Percentiles rank a stretch among this genome's conserved stretches.
Evolutionary conservation across 2,329 filamentous ascomycete genomes (phyloP).

Genomic region (Blastomyces silverae): DNA sequence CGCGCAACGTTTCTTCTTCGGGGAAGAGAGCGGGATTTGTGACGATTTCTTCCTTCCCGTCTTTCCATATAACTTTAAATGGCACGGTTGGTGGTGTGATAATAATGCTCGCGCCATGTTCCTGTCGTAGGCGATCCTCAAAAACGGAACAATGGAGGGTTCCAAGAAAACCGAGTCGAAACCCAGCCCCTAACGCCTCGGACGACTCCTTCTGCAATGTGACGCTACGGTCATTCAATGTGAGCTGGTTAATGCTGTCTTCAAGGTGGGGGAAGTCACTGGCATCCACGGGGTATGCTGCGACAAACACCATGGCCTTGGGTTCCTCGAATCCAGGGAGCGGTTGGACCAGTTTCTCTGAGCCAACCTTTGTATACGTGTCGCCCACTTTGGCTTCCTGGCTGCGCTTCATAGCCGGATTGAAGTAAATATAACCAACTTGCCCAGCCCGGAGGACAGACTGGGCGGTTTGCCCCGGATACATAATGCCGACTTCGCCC

Average conservation of each 20-base stretch:
- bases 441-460: conserved; percentile 77
- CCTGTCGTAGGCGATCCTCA: conserved; percentile 86
- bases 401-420: conserved; percentile 95
- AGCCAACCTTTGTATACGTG: conserved; percentile 79
- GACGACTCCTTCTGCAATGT: conserved; percentile 91
- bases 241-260: conserved; percentile 88
- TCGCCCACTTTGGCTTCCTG: conserved; percentile 95
- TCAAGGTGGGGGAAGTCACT: conserved; percentile 78
- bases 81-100: conserved; percentile 95
- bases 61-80: conserved; percentile 72
- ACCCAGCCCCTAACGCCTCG: conserved; percentile 86
- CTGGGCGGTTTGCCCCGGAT: conserved; percentile 79
- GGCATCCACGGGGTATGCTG: conserved; percentile 90
- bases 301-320: conserved; percentile 98
- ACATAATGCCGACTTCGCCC: conserved; percentile 94
- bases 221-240: conserved; percentile 91
- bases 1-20: conserved; percentile 55
- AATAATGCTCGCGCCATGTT: conserved; percentile 91
- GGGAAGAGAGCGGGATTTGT: conserved; percentile 86
- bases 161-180: conserved; percentile 90
- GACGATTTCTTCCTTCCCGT: conserved; percentile 71
- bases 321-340: conserved; percentile 93
- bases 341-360: conserved; percentile 67
- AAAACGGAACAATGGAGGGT: conserved; percentile 98
- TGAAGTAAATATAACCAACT: conserved; percentile 95